Percentiles rank a stretch among this genome's conserved stretches.
These are phyloP conservation scores for Mycena alexandri DNA, from an alignment of 768 basidiomycete genomes.

Conservation along the genomic window DNA sequence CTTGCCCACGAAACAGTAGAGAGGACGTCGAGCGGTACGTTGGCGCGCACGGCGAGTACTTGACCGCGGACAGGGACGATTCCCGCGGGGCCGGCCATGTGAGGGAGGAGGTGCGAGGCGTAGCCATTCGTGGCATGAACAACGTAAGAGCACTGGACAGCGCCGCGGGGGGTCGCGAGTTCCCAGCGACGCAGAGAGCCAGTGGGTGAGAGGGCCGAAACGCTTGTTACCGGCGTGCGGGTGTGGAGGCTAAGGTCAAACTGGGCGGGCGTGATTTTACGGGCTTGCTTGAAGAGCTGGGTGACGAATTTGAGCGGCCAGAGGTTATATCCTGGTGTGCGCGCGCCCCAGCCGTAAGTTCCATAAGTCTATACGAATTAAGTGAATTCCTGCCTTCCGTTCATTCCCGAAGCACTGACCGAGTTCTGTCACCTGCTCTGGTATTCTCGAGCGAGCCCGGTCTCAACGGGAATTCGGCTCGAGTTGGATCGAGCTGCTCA, in stretches of 20 bases:
- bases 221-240: slow-evolving; percentile 73
- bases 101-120: slow-evolving; percentile 79
- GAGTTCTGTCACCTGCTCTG: slow-evolving; percentile 7
- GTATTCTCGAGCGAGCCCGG: too few species aligned
- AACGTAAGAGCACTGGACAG: slow-evolving; percentile 69
- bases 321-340: slow-evolving; percentile 71
- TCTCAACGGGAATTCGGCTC: too few species aligned
- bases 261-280: slow-evolving; percentile 39
- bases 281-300: slow-evolving; percentile 61
- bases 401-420: not conserved
- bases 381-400: not conserved
- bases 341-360: slow-evolving; percentile 65
- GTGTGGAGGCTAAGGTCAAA: slow-evolving; percentile 76
- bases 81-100: slow-evolving; percentile 67
- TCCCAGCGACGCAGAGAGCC: slow-evolving; percentile 56
- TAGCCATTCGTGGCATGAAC: slow-evolving; percentile 93
- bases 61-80: slow-evolving; percentile 85
- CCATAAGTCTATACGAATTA: slow-evolving; percentile 54
- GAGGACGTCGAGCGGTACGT: slow-evolving; percentile 53
- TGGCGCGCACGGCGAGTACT: slow-evolving; percentile 59
- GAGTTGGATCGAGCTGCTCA: too few species aligned
- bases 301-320: slow-evolving; percentile 88
- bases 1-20: slow-evolving; percentile 62
- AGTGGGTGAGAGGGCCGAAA: slow-evolving; percentile 46
- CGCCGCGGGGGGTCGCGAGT: slow-evolving; percentile 75